Evolutionary conservation across 202 grass and related monocot species (phyloP), one percentile per base, ranked within the genome.

Genomic region (Digitaria exilis): DNA sequence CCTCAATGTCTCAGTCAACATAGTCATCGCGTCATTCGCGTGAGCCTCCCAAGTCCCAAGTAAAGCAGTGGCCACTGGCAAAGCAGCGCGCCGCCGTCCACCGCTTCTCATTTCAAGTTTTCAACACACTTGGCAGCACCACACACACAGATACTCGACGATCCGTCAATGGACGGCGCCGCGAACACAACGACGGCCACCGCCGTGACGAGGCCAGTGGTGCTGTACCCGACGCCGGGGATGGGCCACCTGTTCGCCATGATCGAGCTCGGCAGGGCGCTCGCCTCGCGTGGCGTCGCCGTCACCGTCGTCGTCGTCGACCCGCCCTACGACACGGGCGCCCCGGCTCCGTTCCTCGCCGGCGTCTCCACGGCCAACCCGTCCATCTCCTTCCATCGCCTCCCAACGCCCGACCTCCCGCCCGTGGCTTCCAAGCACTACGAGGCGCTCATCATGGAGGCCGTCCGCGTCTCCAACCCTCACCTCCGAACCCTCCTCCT

Each of bases 241-340:
- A 94, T 92, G 89, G 89, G 92, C n/a, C 92, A 94, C 78, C 87
- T 92, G 4, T 87, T 94, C 37, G 83, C 92, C 39, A 94, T 90
- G 87, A 73, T 95, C 72, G 90, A 95, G 83, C 80, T 92, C 22
- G 85, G 79, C 6, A 92, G 87, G 64, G 4, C 90, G 37, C 76
- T 90, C 44, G 78, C 75, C 1, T 58, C 44, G n/a, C 73, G 83
- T 9, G 87, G 81, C 3, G 71, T 94, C 25, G 37, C 71, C 16
- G 80, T 91, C 86, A 82, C 81, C 12, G 62, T 93, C 48, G 30
- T 89, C 18, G 74, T 90, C 37, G 61, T 93, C 21, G 58, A 93
- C 12, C 81, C 82, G 9, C 91, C 86, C 19, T 80, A 67, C 25
- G 60, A 93, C 69, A 91, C 82, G 24, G 82, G 80, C 9, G 85